Evolutionary conservation across 495 filamentous ascomycete species (phyloP).

Genomic region (Penicillium samsonianum): DNA sequence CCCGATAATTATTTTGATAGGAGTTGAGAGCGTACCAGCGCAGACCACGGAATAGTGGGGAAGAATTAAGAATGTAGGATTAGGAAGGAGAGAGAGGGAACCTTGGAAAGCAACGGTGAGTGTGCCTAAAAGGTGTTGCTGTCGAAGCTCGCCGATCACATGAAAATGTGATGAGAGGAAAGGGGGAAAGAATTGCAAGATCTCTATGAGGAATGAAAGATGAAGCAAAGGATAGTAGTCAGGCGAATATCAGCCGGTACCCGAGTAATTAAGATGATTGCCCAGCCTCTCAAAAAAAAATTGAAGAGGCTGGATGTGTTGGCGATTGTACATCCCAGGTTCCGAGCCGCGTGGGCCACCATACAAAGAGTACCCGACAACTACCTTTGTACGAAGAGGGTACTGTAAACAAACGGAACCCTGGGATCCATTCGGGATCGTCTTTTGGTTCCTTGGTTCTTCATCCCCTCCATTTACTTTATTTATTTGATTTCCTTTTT

Average conservation of each 20-base stretch:
- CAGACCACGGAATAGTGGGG: constrained; percentile 24
- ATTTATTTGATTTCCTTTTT: background rate
- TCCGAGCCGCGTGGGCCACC: constrained; percentile 1
- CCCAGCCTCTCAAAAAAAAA: constrained; percentile 13
- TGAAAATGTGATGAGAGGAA: constrained; percentile 13
- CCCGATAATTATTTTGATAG: constrained; percentile 7
- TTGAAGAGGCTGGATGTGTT: constrained; percentile 14
- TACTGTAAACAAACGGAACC: constrained; percentile 21
- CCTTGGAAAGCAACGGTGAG: constrained; percentile 24
- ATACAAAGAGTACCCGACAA: constrained; percentile 14
- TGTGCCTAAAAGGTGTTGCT: constrained; percentile 7
- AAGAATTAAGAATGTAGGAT: constrained; percentile 15
- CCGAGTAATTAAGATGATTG: constrained; percentile 8
- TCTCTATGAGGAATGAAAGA: constrained; percentile 17
- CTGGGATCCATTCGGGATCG: constrained; percentile 21
- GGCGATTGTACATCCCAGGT: constrained; percentile 12
- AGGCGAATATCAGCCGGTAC: constrained; percentile 14
- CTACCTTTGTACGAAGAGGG: background rate
- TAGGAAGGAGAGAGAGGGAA: constrained; percentile 13
- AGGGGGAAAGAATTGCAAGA: constrained; percentile 10
- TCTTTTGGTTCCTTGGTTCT: constrained; percentile 22
- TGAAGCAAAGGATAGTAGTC: constrained; percentile 8
- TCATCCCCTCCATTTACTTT: background rate
- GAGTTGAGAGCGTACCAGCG: constrained; percentile 33
- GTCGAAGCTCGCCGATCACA: constrained; percentile 25